Percentiles rank a stretch among this genome's conserved stretches.
phyloP scores from a whole-genome alignment of 768 basidiomycete genomes.

The Boletus subparvulus region DNA sequence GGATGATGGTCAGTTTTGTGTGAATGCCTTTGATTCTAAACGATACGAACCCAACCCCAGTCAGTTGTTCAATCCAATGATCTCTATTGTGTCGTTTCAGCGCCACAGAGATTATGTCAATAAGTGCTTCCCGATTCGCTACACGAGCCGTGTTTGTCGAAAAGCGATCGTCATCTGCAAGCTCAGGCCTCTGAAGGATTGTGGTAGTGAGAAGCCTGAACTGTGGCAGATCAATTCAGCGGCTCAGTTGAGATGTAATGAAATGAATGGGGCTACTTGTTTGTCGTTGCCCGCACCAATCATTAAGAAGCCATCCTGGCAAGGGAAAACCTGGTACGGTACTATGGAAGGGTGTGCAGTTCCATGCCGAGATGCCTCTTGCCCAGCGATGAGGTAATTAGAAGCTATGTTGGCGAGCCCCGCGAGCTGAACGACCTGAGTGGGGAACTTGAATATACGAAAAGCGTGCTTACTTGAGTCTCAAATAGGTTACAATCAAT shows the following conservation, averaged over 20 bases:
- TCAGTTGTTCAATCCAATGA: conserved; percentile 74
- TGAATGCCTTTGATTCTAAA: conserved; percentile 5
- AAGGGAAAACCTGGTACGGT: conserved; percentile 89
- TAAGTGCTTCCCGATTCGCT: conserved; percentile 65
- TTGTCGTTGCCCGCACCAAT: conserved; percentile 90
- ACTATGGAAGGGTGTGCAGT: conserved; percentile 94
- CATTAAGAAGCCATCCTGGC: conserved; percentile 88
- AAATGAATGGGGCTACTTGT: conserved; percentile 49
- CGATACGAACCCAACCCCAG: conserved; percentile 70
- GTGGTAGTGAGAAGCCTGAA: conserved; percentile 66
- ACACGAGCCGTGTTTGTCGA: conserved; percentile 76
- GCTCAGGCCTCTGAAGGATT: conserved; percentile 60
- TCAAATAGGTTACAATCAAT: conserved; percentile 94
- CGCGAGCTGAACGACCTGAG: conserved; percentile 58
- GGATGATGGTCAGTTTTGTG: conserved; percentile 9
- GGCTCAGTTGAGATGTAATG: background rate
- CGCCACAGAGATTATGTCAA: conserved; percentile 62
- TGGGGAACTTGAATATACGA: background rate
- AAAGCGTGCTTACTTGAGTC: conserved; percentile 58
- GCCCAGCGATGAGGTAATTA: conserved; percentile 84
- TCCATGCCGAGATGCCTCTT: conserved; percentile 84
- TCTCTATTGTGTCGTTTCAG: conserved; percentile 58
- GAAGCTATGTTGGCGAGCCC: conserved; percentile 91
- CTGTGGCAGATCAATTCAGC: conserved; percentile 38
- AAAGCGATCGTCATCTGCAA: conserved; percentile 63